Percentiles rank a stretch among this genome's conserved stretches.
Conservation (phyloP, 805 yeast genomes). For the Priceomyces medius region DNA sequence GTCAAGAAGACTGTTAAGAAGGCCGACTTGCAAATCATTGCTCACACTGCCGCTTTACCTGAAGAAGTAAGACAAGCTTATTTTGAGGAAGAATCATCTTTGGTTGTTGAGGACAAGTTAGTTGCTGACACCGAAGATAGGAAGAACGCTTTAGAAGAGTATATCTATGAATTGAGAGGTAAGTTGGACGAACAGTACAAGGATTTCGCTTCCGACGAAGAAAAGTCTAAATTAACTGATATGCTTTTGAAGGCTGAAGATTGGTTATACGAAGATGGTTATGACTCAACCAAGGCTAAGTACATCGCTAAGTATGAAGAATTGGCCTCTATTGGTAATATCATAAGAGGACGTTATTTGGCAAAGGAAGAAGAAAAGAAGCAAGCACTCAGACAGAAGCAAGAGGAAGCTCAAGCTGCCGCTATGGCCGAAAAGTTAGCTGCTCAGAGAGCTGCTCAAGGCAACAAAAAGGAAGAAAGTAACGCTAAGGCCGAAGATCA, state of each 20-base stretch:
- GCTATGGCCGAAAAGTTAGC: constrained; percentile 87
- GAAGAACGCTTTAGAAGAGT: constrained; percentile 97
- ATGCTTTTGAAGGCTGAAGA: constrained; percentile 87
- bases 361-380: constrained; percentile 94
- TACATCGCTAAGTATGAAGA: constrained; percentile 98
- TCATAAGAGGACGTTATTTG: constrained; percentile 91
- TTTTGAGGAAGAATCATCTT: constrained; percentile 79
- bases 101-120: constrained; percentile 88
- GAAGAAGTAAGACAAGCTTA: constrained; percentile 53
- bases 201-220: constrained; percentile 85
- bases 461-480: constrained; percentile 17
- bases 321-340: constrained; percentile 89
- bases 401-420: constrained; percentile 82
- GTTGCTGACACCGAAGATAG: constrained; percentile 99
- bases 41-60: constrained; percentile 62
- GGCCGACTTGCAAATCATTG: constrained; percentile 65
- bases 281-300: constrained; percentile 92
- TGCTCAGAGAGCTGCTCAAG: constrained; percentile 65
- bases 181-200: constrained; percentile 91
- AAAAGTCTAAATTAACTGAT: constrained; percentile 73
- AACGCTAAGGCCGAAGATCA: constrained; percentile 14
- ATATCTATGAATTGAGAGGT: constrained; percentile 95
- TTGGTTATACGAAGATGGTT: constrained; percentile 98
- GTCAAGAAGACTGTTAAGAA: constrained; percentile 94
- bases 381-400: constrained; percentile 81